Base-by-base conservation (phyloP, 2,329 filamentous ascomycete species). In the Fusarium praegraminearum region DNA sequence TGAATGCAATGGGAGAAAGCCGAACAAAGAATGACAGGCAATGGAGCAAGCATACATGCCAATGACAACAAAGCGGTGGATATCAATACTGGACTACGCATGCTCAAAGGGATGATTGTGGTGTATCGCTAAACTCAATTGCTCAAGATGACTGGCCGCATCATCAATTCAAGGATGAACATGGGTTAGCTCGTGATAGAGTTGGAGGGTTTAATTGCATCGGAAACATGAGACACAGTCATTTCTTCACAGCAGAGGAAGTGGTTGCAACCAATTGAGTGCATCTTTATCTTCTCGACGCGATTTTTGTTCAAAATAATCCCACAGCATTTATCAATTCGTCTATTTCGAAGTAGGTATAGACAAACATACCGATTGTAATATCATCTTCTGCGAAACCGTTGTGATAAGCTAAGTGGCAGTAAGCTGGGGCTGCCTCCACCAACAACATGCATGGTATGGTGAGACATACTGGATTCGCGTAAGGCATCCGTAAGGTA, bases 121-220 rank as follows among this genome's bases (percentile, higher is more conserved):
- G 20, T 51, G 33, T 49, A 58, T 43, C 45, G 36, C 38, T 45
- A 38, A 58, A 57, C 43, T 45, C 52, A 47, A 41, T 49, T 49
- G 32, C 33, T 59, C 32, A 28, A 32, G 45, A 36, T 54, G 49
- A 32, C 28, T 46, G 44, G n/a, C 18, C n/a, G 18, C 12, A 46
- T 46, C 28, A 28, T 7, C n/a, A 16, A 32, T 13, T 45, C 28
- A 32, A 32, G 26, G 28, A 30, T 46, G 16, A 32, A 32, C 28
- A 15, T 32, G n/a, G n/a, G 20, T 59, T 35, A 47, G 44, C 43
- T 35, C 41, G 20, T 7, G 30, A 32, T 44, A 32, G 28, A 46
- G 44, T 46, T 46, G 12, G 7, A 15, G 44, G 18, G 44, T 46
- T 46, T 30, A 30, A 20, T 46, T 28, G 28, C 44, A 30, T 46